Base-by-base conservation (phyloP, 2,329 filamentous ascomycete species). In the Capronia epimyces region DNA sequence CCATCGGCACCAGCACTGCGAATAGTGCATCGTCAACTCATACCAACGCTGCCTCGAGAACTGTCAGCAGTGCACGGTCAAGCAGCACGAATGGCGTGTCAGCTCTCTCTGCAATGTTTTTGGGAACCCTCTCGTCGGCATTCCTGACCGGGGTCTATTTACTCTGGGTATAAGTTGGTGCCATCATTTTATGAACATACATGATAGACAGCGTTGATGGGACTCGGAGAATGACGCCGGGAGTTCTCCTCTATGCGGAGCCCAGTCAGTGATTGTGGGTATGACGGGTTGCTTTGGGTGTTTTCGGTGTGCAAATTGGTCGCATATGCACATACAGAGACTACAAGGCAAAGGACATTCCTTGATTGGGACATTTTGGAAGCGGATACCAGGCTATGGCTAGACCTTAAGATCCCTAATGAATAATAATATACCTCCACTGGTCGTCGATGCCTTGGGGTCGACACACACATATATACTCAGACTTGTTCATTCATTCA, bases 71-170 rank as follows among this genome's bases (percentile, higher is more conserved):
- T 42, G 46, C 57, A 42, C 44, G 46, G n/a, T 50, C 58, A 9
- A 58, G 39, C 39, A 50, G 43, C 21, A 59, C 53, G 3, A 59
- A 50, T 39, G 58, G 58, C 21, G 53, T 55, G 18, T 46, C 37
- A 3, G 34, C 52, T 10, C 45, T 60, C n/a, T 55, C 58, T 27
- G 43, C 44, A 3, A 57, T 59, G 52, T 47, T 59, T 39, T 45
- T 60, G 15, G 51, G 49, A 13, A 57, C 52, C 15, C 24, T 59
- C 29, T 39, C 25, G 21, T 43, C 50, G 8, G 47, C 54, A 31
- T 43, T 57, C 12, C 37, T 53, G 24, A 57, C 42, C 16, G 58
- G 53, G 15, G 22, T 46, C 24, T 52, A 52, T 48, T 46, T 60
- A 39, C 42, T 59, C 9, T 42, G 25, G 37, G 39, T 52, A 43